Conservation (phyloP, 345 rosid genomes). For the Carallia pectinifolia region DNA sequence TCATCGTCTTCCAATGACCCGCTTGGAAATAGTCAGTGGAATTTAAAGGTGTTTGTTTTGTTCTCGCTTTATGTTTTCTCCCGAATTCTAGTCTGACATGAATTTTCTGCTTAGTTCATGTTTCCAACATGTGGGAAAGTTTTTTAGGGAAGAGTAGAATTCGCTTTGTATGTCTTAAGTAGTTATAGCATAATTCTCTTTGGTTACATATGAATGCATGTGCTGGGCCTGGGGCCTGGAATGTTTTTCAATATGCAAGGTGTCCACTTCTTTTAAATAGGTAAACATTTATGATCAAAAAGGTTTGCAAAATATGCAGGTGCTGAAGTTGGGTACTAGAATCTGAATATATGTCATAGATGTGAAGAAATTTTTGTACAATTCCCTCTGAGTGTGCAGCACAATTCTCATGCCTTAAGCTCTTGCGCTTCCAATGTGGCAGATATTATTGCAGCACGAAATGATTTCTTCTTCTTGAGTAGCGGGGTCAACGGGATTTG, state of each 20-base stretch:
- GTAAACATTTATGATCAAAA: too few species aligned
- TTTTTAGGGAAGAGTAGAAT: neutral
- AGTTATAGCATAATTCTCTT: neutral
- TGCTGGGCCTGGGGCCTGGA: neutral
- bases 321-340: too few species aligned
- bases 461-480: too few species aligned
- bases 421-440: too few species aligned
- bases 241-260: neutral
- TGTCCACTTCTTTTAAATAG: too few species aligned
- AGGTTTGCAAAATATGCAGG: too few species aligned
- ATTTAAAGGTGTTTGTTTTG: slow-evolving; percentile 74
- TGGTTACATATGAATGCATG: neutral
- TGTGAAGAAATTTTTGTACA: too few species aligned
- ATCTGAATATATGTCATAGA: too few species aligned
- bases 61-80: neutral
- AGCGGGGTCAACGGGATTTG: too few species aligned
- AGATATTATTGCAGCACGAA: too few species aligned
- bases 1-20: slow-evolving; percentile 85
- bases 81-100: neutral
- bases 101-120: neutral
- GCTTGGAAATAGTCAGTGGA: slow-evolving; percentile 98
- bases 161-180: neutral
- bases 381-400: too few species aligned
- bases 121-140: neutral
- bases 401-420: too few species aligned